Conservation (phyloP, 257 asterid species). For the Solanum clarkiae region DNA sequence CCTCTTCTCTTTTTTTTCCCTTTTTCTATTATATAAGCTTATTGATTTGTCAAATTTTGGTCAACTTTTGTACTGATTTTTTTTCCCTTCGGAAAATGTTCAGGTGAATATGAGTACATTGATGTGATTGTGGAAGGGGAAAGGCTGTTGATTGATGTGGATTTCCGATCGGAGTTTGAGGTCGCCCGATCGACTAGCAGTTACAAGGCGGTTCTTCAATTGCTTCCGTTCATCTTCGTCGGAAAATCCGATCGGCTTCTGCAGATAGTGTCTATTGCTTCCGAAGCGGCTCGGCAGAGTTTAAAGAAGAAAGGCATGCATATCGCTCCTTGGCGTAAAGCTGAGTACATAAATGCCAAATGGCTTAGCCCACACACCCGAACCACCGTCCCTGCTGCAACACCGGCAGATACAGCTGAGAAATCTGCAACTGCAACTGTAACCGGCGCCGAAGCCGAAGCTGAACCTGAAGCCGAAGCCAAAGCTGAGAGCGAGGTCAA, state of each 20-base stretch:
- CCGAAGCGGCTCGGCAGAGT: constrained; percentile 73
- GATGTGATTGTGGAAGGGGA: constrained; percentile 62
- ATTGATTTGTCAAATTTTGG: not conserved
- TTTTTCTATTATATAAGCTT: not conserved
- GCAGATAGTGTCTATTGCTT: constrained; percentile 61
- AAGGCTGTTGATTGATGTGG: constrained; percentile 62
- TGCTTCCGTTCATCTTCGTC: constrained; percentile 59
- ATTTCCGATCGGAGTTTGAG: constrained; percentile 87
- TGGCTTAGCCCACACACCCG: constrained; percentile 72
- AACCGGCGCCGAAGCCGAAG: not conserved
- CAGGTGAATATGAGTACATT: constrained; percentile 80
- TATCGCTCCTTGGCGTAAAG: constrained; percentile 89
- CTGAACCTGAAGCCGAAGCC: not conserved
- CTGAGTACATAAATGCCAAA: constrained; percentile 66
- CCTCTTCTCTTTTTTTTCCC: no score
- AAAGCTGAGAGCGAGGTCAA: not conserved
- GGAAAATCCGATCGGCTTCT: constrained; percentile 71
- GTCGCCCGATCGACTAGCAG: constrained; percentile 69
- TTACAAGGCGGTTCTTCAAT: constrained; percentile 51
- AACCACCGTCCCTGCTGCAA: not conserved
- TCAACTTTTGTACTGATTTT: not conserved
- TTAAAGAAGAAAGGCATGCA: constrained; percentile 94
- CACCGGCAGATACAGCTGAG: not conserved
- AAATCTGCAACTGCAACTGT: not conserved
- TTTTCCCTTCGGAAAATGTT: not conserved